Evolutionary conservation across 164 flowering plant species (phyloP).

Genomic region (Stephania cephalantha): DNA sequence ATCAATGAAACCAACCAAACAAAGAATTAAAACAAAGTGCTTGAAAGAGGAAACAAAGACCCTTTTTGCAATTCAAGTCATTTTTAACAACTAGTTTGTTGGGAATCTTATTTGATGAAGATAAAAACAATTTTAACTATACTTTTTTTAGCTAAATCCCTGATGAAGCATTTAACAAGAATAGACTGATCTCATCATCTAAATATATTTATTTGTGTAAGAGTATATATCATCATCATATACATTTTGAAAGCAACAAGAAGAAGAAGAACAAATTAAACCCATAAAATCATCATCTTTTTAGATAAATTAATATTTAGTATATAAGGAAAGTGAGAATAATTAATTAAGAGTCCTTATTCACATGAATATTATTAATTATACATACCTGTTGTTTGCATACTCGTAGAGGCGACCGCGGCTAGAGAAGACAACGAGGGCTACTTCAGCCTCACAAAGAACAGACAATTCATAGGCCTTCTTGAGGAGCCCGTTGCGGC

Average conservation of each 20-base stretch:
- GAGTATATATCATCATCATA: background rate
- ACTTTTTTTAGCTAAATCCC: slow-evolving; percentile 11
- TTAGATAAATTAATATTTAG: background rate
- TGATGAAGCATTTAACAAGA: slow-evolving; percentile 5
- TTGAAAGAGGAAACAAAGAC: background rate
- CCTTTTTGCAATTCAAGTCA: background rate
- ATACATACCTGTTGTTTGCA: slow-evolving; percentile 60
- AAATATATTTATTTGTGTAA: background rate
- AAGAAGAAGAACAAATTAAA: background rate
- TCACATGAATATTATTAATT: too few relatives aligned
- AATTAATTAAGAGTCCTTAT: too few relatives aligned
- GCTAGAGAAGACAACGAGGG: slow-evolving; percentile 74
- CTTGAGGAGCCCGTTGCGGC: slow-evolving; percentile 70
- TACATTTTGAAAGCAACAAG: background rate
- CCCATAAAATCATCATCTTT: background rate
- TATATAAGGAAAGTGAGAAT: background rate
- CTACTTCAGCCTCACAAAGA: slow-evolving; percentile 75
- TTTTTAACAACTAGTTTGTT: background rate
- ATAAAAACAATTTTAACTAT: background rate
- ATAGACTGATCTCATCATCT: slow-evolving; percentile 8
- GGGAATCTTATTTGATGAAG: background rate
- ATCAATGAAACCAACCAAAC: slow-evolving; percentile 5
- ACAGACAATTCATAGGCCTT: slow-evolving; percentile 79
- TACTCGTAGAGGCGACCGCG: slow-evolving; percentile 81
- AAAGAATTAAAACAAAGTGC: background rate